phyloP scores from a whole-genome alignment of 148 eudicot genomes.

The Heliamphora exappendiculata region DNA sequence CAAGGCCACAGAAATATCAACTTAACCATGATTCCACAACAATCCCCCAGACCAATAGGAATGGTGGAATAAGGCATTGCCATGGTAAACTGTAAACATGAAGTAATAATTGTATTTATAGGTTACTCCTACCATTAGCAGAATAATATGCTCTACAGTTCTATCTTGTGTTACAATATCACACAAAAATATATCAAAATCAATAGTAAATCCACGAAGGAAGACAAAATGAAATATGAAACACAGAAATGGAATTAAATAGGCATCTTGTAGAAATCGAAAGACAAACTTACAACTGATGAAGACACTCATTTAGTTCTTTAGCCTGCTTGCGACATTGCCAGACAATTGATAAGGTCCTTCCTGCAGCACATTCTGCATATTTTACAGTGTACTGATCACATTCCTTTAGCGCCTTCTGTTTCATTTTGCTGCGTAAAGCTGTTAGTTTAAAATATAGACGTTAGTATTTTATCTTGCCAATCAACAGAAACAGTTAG shows the following conservation, averaged over 20 bases:
- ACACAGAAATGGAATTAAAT: neutral
- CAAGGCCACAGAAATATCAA: neutral
- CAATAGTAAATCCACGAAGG: neutral
- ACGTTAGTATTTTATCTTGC: neutral
- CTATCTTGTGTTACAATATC: neutral
- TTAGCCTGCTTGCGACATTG: constrained; percentile 79
- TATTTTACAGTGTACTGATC: constrained; percentile 55
- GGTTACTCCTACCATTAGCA: neutral
- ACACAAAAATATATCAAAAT: neutral
- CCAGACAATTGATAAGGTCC: constrained; percentile 86
- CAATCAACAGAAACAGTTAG: too few species aligned
- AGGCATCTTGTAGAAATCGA: neutral
- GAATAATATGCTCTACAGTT: constrained; percentile 1
- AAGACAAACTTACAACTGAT: constrained; percentile 57
- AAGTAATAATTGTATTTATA: neutral
- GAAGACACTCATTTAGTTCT: constrained; percentile 79
- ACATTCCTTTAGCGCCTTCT: constrained; percentile 81
- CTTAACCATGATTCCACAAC: neutral
- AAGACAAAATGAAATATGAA: neutral
- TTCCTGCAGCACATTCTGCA: constrained; percentile 89
- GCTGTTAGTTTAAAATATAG: constrained; percentile 40
- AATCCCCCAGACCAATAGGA: neutral
- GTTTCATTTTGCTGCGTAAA: constrained; percentile 97
- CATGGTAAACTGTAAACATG: neutral
- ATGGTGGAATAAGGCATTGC: neutral